Conservation (phyloP, 1,284 basidiomycete genomes). For the Austroboletus olivaceoglutinosus region DNA sequence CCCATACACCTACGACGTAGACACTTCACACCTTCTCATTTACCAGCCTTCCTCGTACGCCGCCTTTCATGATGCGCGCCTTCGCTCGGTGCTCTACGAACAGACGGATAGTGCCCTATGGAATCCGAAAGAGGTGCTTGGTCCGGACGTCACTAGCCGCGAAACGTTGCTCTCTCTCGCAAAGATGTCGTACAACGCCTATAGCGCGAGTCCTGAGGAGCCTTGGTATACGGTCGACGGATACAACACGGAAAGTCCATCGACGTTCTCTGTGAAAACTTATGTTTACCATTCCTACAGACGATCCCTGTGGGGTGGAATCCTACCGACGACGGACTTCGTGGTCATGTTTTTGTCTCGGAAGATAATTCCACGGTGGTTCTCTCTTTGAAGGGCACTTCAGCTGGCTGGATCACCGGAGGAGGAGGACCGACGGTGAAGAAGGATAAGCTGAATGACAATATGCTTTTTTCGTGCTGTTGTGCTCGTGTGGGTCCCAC, state of each 20-base stretch:
- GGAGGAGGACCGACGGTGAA: slow-evolving; percentile 62
- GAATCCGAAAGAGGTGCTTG: slow-evolving; percentile 52
- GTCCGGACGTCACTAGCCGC: slow-evolving; percentile 69
- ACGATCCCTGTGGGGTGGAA: slow-evolving; percentile 86
- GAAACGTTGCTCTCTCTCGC: slow-evolving; percentile 77
- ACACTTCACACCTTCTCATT: slow-evolving; percentile 37
- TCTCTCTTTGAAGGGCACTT: slow-evolving; percentile 91
- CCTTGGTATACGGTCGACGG: slow-evolving; percentile 75
- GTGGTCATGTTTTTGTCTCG: slow-evolving; percentile 85
- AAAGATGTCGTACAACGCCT: slow-evolving; percentile 89
- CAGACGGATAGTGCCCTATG: slow-evolving; percentile 45
- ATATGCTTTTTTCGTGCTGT: slow-evolving; percentile 88
- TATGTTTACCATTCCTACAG: slow-evolving; percentile 27
- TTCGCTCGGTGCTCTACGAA: slow-evolving; percentile 41
- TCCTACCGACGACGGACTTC: slow-evolving; percentile 78
- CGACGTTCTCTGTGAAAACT: slow-evolving; percentile 12
- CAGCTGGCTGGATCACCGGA: slow-evolving; percentile 72
- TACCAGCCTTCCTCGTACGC: slow-evolving; percentile 47
- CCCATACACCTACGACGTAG: slow-evolving; percentile 37
- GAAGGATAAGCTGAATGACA: slow-evolving; percentile 86
- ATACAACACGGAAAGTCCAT: slow-evolving; percentile 53
- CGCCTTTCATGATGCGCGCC: slow-evolving; percentile 48
- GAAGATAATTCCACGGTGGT: slow-evolving; percentile 84
- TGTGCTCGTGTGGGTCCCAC: slow-evolving; percentile 85
- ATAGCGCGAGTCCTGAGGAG: slow-evolving; percentile 51